These are phyloP conservation scores for Mucor circinelloides DNA, from an alignment of 371 early-diverging fungal species.

Conservation along the genomic window DNA sequence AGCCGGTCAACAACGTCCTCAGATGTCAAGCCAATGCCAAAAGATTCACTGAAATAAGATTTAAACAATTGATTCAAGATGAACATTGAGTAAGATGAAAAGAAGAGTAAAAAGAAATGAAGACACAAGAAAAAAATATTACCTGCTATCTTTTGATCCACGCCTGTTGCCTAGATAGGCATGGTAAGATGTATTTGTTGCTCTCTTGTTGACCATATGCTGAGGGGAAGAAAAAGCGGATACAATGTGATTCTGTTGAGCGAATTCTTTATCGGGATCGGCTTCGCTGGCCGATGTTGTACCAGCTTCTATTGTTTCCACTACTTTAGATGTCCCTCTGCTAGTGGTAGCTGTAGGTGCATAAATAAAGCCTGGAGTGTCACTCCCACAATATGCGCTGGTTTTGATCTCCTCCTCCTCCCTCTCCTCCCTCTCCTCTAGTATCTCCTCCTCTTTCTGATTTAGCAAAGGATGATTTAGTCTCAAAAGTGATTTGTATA, in stretches of 20 bases:
- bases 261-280: slow-evolving; percentile 22
- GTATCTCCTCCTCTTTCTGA: neutral
- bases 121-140: slow-evolving; percentile 9
- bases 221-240: slow-evolving; percentile 12
- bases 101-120: slow-evolving; percentile 16
- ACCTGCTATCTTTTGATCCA: slow-evolving; percentile 52
- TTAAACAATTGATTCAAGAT: neutral
- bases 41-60: slow-evolving; percentile 34
- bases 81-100: slow-evolving; percentile 6
- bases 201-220: slow-evolving; percentile 15
- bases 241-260: slow-evolving; percentile 8
- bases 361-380: slow-evolving; percentile 30
- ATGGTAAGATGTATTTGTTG: slow-evolving; percentile 9
- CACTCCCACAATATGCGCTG: neutral
- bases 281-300: slow-evolving; percentile 23
- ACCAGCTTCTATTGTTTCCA: slow-evolving; percentile 6
- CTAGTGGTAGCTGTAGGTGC: slow-evolving; percentile 25
- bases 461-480: slow-evolving; percentile 9
- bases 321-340: neutral
- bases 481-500: slow-evolving; percentile 20
- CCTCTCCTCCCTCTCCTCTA: neutral
- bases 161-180: slow-evolving; percentile 17
- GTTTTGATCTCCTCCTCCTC: neutral
- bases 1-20: slow-evolving; percentile 46
- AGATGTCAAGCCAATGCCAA: slow-evolving; percentile 37